These are phyloP conservation scores for Lophium mytilinum DNA, from an alignment of 495 filamentous ascomycete species.

Conservation along the genomic window DNA sequence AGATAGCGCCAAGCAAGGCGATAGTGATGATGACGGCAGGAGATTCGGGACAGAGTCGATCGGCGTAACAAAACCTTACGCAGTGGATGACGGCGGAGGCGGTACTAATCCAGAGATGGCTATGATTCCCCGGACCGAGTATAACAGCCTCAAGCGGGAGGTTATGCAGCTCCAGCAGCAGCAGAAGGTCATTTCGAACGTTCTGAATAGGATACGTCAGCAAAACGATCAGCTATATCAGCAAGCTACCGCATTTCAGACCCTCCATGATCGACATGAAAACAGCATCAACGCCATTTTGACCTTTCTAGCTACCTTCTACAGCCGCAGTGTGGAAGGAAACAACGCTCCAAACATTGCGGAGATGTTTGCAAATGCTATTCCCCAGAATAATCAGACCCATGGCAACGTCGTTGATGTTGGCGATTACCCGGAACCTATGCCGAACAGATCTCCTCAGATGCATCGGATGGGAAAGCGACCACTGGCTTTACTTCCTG, in stretches of 20 bases:
- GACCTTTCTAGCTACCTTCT: constrained; percentile 92
- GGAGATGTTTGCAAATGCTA: constrained; percentile 33
- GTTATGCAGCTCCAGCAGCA: constrained; percentile 73
- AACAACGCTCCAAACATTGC: constrained; percentile 34
- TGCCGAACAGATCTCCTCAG: constrained; percentile 19
- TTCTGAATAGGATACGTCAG: constrained; percentile 67
- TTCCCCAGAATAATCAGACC: constrained; percentile 30
- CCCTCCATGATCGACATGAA: constrained; percentile 88
- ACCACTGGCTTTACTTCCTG: constrained; percentile 30
- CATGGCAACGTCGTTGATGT: constrained; percentile 36
- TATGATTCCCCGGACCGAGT: constrained; percentile 63
- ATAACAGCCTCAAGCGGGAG: constrained; percentile 68
- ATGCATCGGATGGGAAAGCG: constrained; percentile 20
- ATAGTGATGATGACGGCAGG: constrained; percentile 32
- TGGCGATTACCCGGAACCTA: constrained; percentile 27
- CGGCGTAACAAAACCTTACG: constrained; percentile 13
- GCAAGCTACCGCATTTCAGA: constrained; percentile 83
- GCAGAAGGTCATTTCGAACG: constrained; percentile 70
- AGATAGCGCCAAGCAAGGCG: constrained; percentile 54
- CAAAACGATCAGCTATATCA: constrained; percentile 85
- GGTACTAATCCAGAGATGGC: constrained; percentile 36
- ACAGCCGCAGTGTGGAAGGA: constrained; percentile 67
- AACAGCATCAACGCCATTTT: constrained; percentile 97
- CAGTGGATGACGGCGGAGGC: constrained; percentile 36
- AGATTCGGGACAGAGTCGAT: constrained; percentile 18